Evolutionary conservation across 139 green algal genomes (phyloP), one percentile per base, ranked within the genome.

Genomic region (Chlamydomonas sp.): DNA sequence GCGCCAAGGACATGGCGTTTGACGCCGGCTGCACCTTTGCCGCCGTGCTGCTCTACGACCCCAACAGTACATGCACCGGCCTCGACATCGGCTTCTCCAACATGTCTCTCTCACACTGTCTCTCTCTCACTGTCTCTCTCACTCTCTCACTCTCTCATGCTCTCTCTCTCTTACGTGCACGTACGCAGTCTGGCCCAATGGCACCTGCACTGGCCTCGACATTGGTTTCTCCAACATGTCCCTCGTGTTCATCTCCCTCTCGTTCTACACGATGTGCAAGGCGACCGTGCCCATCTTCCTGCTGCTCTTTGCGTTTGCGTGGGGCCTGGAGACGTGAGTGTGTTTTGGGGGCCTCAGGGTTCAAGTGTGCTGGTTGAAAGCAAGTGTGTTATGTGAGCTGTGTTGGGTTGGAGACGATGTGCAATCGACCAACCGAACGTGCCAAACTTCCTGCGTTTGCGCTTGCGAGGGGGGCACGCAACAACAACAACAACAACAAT

Each of bases 251-350:
- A 96, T 96, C 81, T 93, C 89, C 28, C 80, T 96, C 13, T 85
- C 70, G 57, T 97, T 97, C 80, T 97, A 97, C 83, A 95, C 91
- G 5, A 95, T 97, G 90, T 96, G 90, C 86, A 96, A 96, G 77
- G 91, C 85, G 33, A 92, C 90, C 0, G 88, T 87, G 5, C 92
- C 93, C 2, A 72, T 98, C 5, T 98, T 96, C 81, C 81, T 98
- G 65, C 85, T 98, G 28, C 31, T 81, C 2, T 97, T 97, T 73
- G 90, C 90, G 29, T 97, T 98, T 78, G 38, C 89, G 0, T 95
- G 89, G 90, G 72, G 88, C 35, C 83, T 95, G 24, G 90, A 96
- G 50, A 86, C 68, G 85, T 69, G 34, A 33, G 62, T 35, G n/a
- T n/a, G n/a, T n/a, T n/a, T n/a, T n/a, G n/a, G n/a, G n/a, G n/a